Evolutionary conservation across 208 protist genomes (phyloP), one percentile per base, ranked within the genome.

Genomic region (Crithidia fasciculata): DNA sequence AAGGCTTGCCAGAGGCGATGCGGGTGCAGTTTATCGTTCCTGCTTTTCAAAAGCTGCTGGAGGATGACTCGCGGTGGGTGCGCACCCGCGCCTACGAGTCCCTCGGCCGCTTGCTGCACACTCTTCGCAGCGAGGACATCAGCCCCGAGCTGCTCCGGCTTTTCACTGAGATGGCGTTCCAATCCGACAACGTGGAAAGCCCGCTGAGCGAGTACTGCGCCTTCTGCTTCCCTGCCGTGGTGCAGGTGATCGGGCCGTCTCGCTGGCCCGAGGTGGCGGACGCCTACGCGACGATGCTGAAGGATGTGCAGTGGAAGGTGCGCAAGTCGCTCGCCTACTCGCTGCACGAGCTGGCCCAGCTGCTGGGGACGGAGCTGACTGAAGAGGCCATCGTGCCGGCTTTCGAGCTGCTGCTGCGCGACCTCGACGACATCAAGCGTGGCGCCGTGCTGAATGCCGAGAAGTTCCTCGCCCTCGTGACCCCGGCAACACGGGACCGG

Each of bases 361-460:
- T 99, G 59, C 78, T 99, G 36, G 95, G 95, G 39, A 83, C 81
- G 44, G 90, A 95, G 60, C 73, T 98, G 19, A 92, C 94, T 3
- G 95, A 98, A 71, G 56, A 83, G 49, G 76, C 79, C 36, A 84
- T 99, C 12, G 88, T 96, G 18, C 84, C 83, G 6, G 89, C 93
- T 12, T 98, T 99, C 77, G 93, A 98, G 70, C 56, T 98, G 39
- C 95, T 99, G 66, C 83, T 99, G 66, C 86, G 94, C 41, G 97
- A 99, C 84, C 76, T 99, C n/a, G 97, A 99, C 70, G 97, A 99
- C 72, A 97, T 99, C 65, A 97, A 97, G 76, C 80, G 98, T 12
- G 96, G 96, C 18, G 93, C 96, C 45, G 87, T 99, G 40, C 76
- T 89, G 54, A 84, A 97, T 75, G 82, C 88, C 36, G 83, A 93